phyloP scores from a whole-genome alignment of 2,329 filamentous ascomycete genomes.

The Trichoderma sp. region DNA sequence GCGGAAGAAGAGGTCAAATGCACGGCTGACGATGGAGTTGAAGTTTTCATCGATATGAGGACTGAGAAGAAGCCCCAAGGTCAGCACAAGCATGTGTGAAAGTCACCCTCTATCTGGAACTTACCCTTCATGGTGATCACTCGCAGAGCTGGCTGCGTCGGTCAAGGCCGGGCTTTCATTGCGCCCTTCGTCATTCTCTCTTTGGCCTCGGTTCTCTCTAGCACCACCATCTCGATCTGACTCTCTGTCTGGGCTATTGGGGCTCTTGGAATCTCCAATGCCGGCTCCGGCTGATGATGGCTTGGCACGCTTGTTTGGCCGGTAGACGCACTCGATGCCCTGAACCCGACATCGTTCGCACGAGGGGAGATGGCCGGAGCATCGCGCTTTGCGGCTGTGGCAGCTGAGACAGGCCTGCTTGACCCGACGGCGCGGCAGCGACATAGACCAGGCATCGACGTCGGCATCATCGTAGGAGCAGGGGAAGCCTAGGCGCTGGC shows the following conservation, averaged over 20 bases:
- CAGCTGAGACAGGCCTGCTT: conserved; percentile 57
- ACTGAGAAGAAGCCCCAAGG: conserved; percentile 24
- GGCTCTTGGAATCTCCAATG: conserved; percentile 26
- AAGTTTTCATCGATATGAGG: conserved; percentile 42
- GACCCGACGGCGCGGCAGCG: conserved; percentile 53
- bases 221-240: conserved; percentile 24
- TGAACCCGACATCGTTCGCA: conserved; percentile 52
- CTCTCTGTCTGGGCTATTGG: conserved; percentile 37
- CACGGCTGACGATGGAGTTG: conserved; percentile 50
- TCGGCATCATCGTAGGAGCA: conserved; percentile 55
- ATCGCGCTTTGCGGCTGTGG: conserved; percentile 57
- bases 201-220: neutral
- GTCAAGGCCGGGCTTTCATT: conserved; percentile 38
- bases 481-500: conserved; percentile 56
- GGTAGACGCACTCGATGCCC: conserved; percentile 56
- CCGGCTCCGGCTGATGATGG: conserved; percentile 25
- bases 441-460: conserved; percentile 41
- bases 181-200: conserved; percentile 29
- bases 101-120: conserved; percentile 18
- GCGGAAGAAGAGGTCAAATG: conserved; percentile 57
- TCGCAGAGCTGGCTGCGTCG: conserved; percentile 34
- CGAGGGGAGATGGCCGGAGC: conserved; percentile 55
- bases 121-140: conserved; percentile 37
- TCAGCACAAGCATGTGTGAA: neutral
- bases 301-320: conserved; percentile 44